phyloP scores from a whole-genome alignment of 2,329 filamentous ascomycete species.

The Ophiostoma tasmaniense region DNA sequence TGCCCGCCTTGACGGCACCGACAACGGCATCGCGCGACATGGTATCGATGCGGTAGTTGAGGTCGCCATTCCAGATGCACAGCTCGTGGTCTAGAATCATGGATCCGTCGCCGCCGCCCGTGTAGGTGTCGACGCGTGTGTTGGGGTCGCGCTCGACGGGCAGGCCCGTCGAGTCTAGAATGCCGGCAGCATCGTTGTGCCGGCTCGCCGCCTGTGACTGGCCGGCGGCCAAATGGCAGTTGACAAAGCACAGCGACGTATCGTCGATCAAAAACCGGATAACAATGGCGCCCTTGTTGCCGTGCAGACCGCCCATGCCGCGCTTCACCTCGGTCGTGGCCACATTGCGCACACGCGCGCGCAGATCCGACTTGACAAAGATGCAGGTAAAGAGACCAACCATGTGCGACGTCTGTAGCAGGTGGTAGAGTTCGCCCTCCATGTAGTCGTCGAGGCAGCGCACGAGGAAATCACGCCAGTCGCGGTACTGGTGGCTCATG shows the following conservation, averaged over 20 bases:
- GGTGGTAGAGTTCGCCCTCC: constrained; percentile 69
- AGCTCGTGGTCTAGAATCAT: constrained; percentile 97
- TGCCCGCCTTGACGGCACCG: constrained; percentile 69
- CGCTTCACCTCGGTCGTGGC: constrained; percentile 81
- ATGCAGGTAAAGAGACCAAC: constrained; percentile 94
- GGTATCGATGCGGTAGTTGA: constrained; percentile 97
- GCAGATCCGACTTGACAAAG: constrained; percentile 77
- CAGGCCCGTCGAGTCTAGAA: constrained; percentile 72
- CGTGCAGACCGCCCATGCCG: constrained; percentile 89
- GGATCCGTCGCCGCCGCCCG: constrained; percentile 86
- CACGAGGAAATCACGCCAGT: constrained; percentile 87
- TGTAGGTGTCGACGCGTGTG: constrained; percentile 66
- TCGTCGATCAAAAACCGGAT: constrained; percentile 92
- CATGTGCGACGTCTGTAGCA: constrained; percentile 80
- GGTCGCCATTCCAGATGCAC: constrained; percentile 90
- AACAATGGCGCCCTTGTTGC: constrained; percentile 91
- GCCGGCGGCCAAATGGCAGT: constrained; percentile 92
- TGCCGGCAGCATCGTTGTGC: constrained; percentile 85
- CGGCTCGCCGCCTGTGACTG: constrained; percentile 84
- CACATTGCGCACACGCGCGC: constrained; percentile 67
- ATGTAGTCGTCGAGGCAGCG: constrained; percentile 76
- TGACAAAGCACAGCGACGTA: constrained; percentile 89
- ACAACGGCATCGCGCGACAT: constrained; percentile 93
- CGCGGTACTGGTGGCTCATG: constrained; percentile 95
- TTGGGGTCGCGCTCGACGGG: constrained; percentile 60